Conservation (phyloP, 176 grass and related monocot species). For the Rhipidocladum racemiflorum region DNA sequence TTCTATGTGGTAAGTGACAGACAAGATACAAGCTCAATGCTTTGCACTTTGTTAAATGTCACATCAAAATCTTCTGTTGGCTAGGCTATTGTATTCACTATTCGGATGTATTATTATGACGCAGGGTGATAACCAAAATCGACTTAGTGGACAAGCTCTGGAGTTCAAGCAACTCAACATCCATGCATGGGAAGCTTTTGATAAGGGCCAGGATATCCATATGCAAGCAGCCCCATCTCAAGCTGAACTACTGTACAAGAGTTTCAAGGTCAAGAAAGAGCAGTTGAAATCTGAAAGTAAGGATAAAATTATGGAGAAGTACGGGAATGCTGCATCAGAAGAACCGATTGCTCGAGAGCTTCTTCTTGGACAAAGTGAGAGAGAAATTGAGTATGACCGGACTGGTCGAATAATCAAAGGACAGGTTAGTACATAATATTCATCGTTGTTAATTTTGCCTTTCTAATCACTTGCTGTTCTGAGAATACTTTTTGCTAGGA, state of each 20-base stretch:
- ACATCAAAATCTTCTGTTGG: not conserved
- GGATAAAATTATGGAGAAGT: slow-evolving; percentile 91
- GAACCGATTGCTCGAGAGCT: slow-evolving; percentile 76
- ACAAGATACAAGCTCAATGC: not conserved
- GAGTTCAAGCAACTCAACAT: slow-evolving; percentile 93
- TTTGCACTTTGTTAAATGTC: not conserved
- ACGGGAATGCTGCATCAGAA: slow-evolving; percentile 86
- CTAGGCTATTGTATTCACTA: not conserved
- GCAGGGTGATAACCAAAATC: slow-evolving; percentile 97
- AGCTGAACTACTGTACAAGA: slow-evolving; percentile 82
- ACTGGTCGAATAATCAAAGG: slow-evolving; percentile 91
- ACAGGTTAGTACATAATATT: slow-evolving; percentile 45
- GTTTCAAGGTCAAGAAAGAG: slow-evolving; percentile 79
- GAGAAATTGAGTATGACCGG: slow-evolving; percentile 87
- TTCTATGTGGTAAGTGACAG: slow-evolving; percentile 67
- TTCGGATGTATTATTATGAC: slow-evolving; percentile 12
- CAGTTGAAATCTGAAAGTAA: slow-evolving; percentile 76
- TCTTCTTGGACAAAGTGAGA: slow-evolving; percentile 94
- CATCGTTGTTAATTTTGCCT: not conserved
- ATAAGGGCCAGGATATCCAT: slow-evolving; percentile 94
- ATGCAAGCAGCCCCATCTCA: slow-evolving; percentile 97
- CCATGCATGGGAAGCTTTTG: slow-evolving; percentile 92
- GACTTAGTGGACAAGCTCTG: slow-evolving; percentile 83
- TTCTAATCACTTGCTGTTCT: not conserved
- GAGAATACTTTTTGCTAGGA: not conserved